Percentiles rank a stretch among this genome's conserved stretches.
These are phyloP conservation scores for Corinectria fuckeliana DNA, from an alignment of 2,329 filamentous ascomycete genomes.

Conservation along the genomic window DNA sequence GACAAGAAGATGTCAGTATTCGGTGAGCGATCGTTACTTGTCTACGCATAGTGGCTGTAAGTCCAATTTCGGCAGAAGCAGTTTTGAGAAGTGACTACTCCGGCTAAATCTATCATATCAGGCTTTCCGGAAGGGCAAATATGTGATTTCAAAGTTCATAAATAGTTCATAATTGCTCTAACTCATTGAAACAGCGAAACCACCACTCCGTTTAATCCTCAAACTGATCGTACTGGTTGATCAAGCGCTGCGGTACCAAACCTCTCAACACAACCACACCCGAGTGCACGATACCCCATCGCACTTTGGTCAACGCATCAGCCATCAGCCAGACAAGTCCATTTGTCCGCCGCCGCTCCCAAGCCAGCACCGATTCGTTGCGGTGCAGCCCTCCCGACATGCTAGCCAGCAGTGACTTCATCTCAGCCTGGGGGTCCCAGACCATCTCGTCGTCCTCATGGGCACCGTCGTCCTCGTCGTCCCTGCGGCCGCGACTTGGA, in stretches of 20 bases:
- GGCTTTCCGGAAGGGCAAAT: background rate
- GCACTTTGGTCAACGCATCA: slow-evolving; percentile 59
- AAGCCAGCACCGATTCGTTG: slow-evolving; percentile 40
- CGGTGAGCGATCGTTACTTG: too few species aligned
- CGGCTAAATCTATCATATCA: background rate
- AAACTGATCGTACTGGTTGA: slow-evolving; percentile 36
- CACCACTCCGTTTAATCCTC: slow-evolving; percentile 10
- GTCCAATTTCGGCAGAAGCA: too few species aligned
- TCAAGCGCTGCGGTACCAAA: slow-evolving; percentile 40
- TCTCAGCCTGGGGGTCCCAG: slow-evolving; percentile 57
- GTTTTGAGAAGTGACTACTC: too few species aligned
- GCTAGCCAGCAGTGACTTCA: slow-evolving; percentile 49
- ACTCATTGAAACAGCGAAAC: too few species aligned
- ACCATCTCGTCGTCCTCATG: slow-evolving; percentile 55
- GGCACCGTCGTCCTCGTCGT: slow-evolving; percentile 18
- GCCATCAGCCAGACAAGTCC: slow-evolving; percentile 63
- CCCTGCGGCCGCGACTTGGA: slow-evolving; percentile 10
- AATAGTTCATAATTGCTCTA: background rate
- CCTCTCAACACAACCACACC: slow-evolving; percentile 61
- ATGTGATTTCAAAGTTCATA: background rate
- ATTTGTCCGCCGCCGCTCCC: slow-evolving; percentile 56
- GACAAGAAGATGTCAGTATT: background rate
- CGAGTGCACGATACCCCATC: slow-evolving; percentile 69
- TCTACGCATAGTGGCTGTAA: too few species aligned
- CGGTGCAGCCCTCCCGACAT: slow-evolving; percentile 43